Conservation (phyloP, 495 filamentous ascomycete species). For the Achaetomiella virescens region DNA sequence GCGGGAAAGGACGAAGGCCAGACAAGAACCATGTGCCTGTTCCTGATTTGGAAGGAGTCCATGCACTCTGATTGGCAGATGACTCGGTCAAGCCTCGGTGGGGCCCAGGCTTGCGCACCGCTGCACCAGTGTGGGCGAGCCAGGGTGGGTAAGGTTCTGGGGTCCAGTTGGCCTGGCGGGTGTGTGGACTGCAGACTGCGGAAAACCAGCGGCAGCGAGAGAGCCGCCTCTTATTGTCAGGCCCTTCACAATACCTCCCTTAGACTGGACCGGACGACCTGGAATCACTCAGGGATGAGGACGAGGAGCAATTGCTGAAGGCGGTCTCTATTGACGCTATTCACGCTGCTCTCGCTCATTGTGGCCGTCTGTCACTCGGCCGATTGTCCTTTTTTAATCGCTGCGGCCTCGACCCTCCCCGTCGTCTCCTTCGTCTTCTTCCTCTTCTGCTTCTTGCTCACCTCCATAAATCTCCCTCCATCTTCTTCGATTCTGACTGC, state of each 20-base stretch:
- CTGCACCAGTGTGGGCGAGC: not conserved
- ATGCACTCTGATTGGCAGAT: slow-evolving; percentile 19
- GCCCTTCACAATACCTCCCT: slow-evolving; percentile 3
- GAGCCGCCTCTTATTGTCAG: slow-evolving; percentile 11
- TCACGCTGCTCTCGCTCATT: no score
- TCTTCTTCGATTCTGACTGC: no score
- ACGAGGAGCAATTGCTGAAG: no score
- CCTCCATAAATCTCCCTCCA: no score
- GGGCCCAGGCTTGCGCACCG: slow-evolving; percentile 10
- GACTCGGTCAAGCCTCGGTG: slow-evolving; percentile 29
- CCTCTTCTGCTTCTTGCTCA: not conserved
- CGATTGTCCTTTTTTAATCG: not conserved
- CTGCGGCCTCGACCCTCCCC: not conserved
- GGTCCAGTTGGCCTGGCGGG: slow-evolving; percentile 5
- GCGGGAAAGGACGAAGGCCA: slow-evolving; percentile 8
- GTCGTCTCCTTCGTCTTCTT: not conserved
- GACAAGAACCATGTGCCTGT: no score
- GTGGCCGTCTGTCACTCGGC: not conserved
- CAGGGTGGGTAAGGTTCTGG: slow-evolving; percentile 1
- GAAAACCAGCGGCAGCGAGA: slow-evolving; percentile 8
- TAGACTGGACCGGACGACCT: no score
- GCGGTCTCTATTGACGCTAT: no score
- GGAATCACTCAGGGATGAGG: no score
- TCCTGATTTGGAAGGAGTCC: slow-evolving; percentile 31
- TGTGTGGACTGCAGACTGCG: not conserved